phyloP scores from a whole-genome alignment of 2,329 filamentous ascomycete species.

The Paecilomyces formosus region DNA sequence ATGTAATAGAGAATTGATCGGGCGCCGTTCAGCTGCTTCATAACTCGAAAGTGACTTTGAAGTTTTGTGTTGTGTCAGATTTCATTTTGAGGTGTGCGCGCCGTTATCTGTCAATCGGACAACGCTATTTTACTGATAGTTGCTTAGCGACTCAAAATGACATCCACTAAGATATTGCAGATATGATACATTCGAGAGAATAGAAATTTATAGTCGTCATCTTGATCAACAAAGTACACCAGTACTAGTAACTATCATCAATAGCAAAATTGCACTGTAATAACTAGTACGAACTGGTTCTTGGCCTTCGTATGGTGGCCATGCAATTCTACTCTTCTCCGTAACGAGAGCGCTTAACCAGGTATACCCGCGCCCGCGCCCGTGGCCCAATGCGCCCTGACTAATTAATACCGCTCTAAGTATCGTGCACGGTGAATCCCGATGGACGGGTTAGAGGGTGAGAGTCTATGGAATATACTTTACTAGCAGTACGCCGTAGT shows the following conservation, averaged over 20 bases:
- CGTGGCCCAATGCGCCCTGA: not conserved
- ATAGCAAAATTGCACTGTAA: too few relatives aligned
- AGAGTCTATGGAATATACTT: not conserved
- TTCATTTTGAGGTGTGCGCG: not conserved
- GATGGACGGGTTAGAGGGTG: not conserved
- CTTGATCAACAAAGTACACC: too few relatives aligned
- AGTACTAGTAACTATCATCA: too few relatives aligned
- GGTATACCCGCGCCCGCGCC: not conserved
- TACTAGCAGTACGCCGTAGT: too few relatives aligned
- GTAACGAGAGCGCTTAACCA: not conserved
- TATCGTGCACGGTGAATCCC: not conserved
- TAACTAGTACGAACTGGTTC: too few relatives aligned
- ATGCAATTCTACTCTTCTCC: not conserved
- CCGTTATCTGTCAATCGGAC: not conserved
- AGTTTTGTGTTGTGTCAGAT: not conserved
- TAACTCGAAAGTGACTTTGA: not conserved
- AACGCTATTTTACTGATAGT: not conserved
- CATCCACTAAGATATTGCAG: too few relatives aligned
- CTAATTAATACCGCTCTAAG: not conserved
- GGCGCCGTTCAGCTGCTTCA: not conserved
- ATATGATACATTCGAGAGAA: too few relatives aligned
- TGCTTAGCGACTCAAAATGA: too few relatives aligned
- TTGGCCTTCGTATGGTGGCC: not conserved
- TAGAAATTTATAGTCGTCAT: too few relatives aligned
- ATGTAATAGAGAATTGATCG: not conserved